phyloP scores from a whole-genome alignment of 2,329 filamentous ascomycete species.

The Ascochyta clinopodiicola region DNA sequence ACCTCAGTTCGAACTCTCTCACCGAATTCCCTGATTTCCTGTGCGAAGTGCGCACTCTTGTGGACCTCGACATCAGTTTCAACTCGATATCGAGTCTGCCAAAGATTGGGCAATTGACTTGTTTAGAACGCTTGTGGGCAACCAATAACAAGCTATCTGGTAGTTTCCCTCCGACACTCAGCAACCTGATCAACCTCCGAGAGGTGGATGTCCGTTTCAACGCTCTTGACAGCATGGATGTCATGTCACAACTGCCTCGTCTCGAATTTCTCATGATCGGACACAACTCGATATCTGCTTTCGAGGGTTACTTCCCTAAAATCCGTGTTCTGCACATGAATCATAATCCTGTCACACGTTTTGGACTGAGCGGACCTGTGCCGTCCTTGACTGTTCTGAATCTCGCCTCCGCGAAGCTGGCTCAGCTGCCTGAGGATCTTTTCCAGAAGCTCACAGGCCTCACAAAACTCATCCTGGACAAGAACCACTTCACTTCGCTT shows the following conservation, averaged over 20 bases:
- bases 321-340: conserved; percentile 87
- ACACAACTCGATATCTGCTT: conserved; percentile 90
- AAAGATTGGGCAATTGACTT: conserved; percentile 77
- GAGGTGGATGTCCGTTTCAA: conserved; percentile 97
- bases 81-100: conserved; percentile 84
- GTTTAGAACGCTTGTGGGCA: conserved; percentile 87
- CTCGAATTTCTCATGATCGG: conserved; percentile 88
- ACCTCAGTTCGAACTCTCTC: conserved; percentile 92
- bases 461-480: conserved; percentile 86
- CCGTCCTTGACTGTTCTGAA: conserved; percentile 87
- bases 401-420: conserved; percentile 87
- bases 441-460: conserved; percentile 88
- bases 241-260: conserved; percentile 81
- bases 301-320: conserved; percentile 85
- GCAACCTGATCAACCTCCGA: conserved; percentile 76
- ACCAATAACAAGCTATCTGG: conserved; percentile 91
- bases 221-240: conserved; percentile 83
- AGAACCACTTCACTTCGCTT: conserved; percentile 93
- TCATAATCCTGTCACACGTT: conserved; percentile 93
- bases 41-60: conserved; percentile 79
- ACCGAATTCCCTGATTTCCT: conserved; percentile 85
- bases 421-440: conserved; percentile 82
- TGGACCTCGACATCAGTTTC: conserved; percentile 96
- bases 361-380: conserved; percentile 78
- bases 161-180: conserved; percentile 75